Percentiles rank a stretch among this genome's conserved stretches.
Conservation (phyloP, 169 alveolate species). For the Cryptosporidium sp. region DNA sequence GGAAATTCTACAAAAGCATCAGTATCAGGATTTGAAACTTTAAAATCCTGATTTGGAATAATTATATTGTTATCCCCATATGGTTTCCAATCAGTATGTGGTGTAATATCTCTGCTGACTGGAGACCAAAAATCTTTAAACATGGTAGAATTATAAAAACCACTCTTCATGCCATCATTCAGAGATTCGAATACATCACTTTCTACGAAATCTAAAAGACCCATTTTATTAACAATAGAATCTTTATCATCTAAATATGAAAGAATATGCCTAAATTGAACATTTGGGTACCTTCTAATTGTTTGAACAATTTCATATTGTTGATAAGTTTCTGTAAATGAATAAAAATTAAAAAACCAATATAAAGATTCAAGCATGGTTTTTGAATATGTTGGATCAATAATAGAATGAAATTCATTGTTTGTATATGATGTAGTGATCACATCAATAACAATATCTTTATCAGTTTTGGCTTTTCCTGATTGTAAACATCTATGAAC, state of each 20-base stretch:
- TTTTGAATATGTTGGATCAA: not conserved
- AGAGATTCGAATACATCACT: not conserved
- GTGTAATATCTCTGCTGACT: not conserved
- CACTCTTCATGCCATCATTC: conserved; percentile 32
- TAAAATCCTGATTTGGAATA: not conserved
- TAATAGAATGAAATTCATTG: conserved; percentile 1
- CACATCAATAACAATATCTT: conserved; percentile 56
- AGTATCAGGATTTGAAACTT: conserved; percentile 33
- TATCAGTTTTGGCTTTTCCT: conserved; percentile 61
- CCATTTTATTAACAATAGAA: conserved; percentile 10
- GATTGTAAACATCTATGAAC: conserved; percentile 57
- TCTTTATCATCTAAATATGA: conserved; percentile 11
- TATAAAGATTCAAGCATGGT: conserved; percentile 19
- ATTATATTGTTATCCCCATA: conserved; percentile 6
- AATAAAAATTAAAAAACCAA: conserved; percentile 28
- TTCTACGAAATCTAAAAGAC: conserved; percentile 12
- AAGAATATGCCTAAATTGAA: conserved; percentile 40
- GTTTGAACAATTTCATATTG: conserved; percentile 62
- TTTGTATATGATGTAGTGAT: conserved; percentile 27
- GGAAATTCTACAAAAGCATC: conserved; percentile 69
- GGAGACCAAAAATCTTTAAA: conserved; percentile 44
- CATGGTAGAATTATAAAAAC: conserved; percentile 18
- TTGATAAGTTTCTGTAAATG: conserved; percentile 14
- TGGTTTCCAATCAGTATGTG: conserved; percentile 16
- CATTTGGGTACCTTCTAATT: conserved; percentile 61